Evolutionary conservation across 106 monocot genomes (phyloP).

Genomic region (Vanilla planifolia): DNA sequence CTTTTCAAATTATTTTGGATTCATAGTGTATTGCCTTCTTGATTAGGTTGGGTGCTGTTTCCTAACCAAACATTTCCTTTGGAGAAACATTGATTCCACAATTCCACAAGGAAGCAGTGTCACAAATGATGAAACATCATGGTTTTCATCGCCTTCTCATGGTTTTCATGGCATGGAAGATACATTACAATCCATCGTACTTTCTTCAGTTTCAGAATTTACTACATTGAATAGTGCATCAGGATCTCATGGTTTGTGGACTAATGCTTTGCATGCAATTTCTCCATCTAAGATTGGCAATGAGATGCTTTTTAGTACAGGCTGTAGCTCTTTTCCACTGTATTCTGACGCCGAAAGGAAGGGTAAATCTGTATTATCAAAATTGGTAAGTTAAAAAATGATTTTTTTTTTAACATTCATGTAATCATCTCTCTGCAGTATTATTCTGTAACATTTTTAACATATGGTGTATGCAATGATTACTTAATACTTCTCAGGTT

Average conservation of each 20-base stretch:
- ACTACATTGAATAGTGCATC: slow-evolving; percentile 16
- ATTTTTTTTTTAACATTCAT: neutral
- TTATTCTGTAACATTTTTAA: neutral
- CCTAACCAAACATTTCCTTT: slow-evolving; percentile 9
- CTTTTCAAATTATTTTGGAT: neutral
- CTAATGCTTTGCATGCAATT: slow-evolving; percentile 6
- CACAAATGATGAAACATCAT: slow-evolving; percentile 25
- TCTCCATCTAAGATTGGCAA: slow-evolving; percentile 3
- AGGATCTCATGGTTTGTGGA: slow-evolving; percentile 7
- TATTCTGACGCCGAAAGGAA: slow-evolving; percentile 1
- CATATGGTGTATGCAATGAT: neutral
- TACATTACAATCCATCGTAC: slow-evolving; percentile 15
- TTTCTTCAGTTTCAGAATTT: slow-evolving; percentile 14
- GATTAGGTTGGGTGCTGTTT: neutral
- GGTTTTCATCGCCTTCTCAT: slow-evolving; percentile 29
- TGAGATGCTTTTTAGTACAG: neutral
- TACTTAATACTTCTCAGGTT: neutral
- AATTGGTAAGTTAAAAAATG: slow-evolving; percentile 1
- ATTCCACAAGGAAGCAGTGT: slow-evolving; percentile 19
- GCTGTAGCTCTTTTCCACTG: neutral
- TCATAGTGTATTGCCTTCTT: neutral
- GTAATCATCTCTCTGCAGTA: neutral
- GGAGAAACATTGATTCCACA: slow-evolving; percentile 35
- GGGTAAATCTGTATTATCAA: neutral
- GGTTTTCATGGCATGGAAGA: slow-evolving; percentile 24